Evolutionary conservation across 2,329 filamentous ascomycete species (phyloP), one percentile per base, ranked within the genome.

Genomic region (Cordyceps fumosorosea): DNA sequence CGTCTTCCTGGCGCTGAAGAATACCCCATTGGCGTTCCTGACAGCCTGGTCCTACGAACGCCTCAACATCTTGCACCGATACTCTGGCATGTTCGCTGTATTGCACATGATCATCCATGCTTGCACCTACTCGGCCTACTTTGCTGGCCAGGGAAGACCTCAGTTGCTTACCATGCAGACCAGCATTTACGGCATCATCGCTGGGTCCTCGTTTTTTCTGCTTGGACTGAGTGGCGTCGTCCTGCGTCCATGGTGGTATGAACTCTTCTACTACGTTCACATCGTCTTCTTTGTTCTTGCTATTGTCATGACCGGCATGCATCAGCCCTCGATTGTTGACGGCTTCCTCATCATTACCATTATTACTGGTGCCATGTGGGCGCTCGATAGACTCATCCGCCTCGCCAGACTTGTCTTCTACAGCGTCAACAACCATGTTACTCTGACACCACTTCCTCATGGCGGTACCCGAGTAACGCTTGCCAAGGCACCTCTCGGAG

Each of bases 1-100:
- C 14, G 73, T 84, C 14, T 80, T 85, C 55, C 72, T 87, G 18
- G 76, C 80, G 1, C 73, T 86, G 48, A 85, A 85, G 66, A 85
- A 86, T 67, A 86, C 83, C 0, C 84, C 83, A 0, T 69, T 86
- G 20, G 79, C 79, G 0, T 78, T 79, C 63, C 65, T 87, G 12
- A 80, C 80, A 1, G 73, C 77, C 1, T 82, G 80, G 67, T 85
- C 83, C 5, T 84, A 87, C 68, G 84, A 86, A 64, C 77, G 81
- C 22, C 77, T 87, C 57, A 86, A 85, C 66, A 75, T 80, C 55
- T 74, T 87, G 3, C 84, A 87, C 66, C 80, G 80, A 62, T 72
- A 82, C 20, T 76, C 78, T 4, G 83, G 83, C 3, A 81, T 79
- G 65, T 76, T 75, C 7, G 79, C 80, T 20, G 75, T 85, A 29